Conservation (phyloP, 1,139 yeast genomes). For the Sugiyamaella castrensis region DNA sequence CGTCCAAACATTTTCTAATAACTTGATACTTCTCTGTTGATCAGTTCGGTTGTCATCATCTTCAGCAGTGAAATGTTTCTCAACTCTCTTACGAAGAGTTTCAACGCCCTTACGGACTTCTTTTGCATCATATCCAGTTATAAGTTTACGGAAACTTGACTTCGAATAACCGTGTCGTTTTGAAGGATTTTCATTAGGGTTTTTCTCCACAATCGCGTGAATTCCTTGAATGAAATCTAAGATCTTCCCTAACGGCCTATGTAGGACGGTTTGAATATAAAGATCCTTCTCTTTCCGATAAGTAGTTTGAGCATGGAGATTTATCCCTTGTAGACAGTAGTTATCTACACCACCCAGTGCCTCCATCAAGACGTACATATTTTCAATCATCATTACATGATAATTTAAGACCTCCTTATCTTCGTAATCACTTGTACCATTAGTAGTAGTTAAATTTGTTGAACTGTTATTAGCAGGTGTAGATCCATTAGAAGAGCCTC, state of each 20-base stretch:
- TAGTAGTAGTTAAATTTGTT: conserved; percentile 8
- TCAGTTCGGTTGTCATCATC: conserved; percentile 34
- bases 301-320: conserved; percentile 37
- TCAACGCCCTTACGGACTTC: conserved; percentile 58
- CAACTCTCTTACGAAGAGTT: conserved; percentile 55
- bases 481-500: conserved; percentile 14
- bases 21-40: conserved; percentile 43
- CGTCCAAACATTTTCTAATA: conserved; percentile 51
- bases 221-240: conserved; percentile 64
- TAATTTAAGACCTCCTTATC: conserved; percentile 55
- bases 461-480: conserved; percentile 10
- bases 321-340: conserved; percentile 27
- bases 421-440: conserved; percentile 36
- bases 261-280: conserved; percentile 52
- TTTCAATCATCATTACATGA: conserved; percentile 60
- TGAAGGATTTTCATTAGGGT: conserved; percentile 46
- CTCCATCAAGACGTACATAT: conserved; percentile 57
- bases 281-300: conserved; percentile 47
- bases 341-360: conserved; percentile 38
- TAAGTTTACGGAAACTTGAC: conserved; percentile 54
- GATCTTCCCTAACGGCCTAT: conserved; percentile 61
- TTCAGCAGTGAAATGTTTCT: conserved; percentile 50
- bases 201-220: conserved; percentile 48
- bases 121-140: conserved; percentile 53
- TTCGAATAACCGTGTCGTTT: conserved; percentile 63